These are phyloP conservation scores for bread wheat (Triticum aestivum) DNA, from an alignment of 176 grass and related monocot genomes.

Conservation along the genomic window DNA sequence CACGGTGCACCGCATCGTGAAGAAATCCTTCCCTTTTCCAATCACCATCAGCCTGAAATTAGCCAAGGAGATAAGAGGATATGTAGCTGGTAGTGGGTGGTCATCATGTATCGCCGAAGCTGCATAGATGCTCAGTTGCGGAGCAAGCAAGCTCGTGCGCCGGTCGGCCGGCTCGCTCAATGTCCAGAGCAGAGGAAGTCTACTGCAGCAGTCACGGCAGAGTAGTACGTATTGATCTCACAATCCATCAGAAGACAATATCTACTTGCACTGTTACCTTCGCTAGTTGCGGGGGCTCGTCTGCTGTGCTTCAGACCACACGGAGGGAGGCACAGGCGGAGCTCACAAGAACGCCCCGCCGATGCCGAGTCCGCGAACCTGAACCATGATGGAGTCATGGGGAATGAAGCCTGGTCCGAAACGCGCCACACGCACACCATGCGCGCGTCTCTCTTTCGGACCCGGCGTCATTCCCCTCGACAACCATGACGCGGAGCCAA, in stretches of 20 bases:
- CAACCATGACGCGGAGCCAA: constrained; percentile 32
- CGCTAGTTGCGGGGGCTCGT: too few relatives aligned
- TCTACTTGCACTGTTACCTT: not conserved
- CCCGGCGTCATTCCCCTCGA: constrained; percentile 54
- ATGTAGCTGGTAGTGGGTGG: not conserved
- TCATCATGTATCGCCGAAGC: not conserved
- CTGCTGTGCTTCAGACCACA: not conserved
- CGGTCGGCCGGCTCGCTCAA: not conserved
- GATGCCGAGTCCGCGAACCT: not conserved
- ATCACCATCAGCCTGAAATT: not conserved
- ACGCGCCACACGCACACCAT: not conserved
- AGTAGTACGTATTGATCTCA: too few relatives aligned
- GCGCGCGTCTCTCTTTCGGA: constrained; percentile 23
- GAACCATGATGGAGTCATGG: constrained; percentile 34
- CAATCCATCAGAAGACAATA: not conserved
- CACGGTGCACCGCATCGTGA: not conserved
- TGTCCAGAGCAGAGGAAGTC: not conserved
- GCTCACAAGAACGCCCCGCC: not conserved
- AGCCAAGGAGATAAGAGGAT: not conserved
- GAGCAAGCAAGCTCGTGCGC: not conserved
- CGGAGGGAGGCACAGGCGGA: not conserved
- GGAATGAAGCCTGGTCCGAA: constrained; percentile 90
- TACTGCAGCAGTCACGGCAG: not conserved
- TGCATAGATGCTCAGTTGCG: not conserved
- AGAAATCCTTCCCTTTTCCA: not conserved